Base-by-base conservation (phyloP, 1,139 yeast genomes). In the Pichia cactophila region DNA sequence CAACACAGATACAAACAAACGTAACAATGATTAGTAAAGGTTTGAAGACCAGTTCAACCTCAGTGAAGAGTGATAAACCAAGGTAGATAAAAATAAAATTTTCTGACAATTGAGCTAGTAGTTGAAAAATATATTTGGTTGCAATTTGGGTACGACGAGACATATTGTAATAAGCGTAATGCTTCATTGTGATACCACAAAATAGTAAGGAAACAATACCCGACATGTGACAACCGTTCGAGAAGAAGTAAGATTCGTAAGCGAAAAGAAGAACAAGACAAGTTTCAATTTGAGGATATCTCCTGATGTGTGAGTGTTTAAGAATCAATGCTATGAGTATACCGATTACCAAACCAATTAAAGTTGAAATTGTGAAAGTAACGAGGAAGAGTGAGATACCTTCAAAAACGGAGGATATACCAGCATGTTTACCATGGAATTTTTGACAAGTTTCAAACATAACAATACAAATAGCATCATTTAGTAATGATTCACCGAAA, bases 401-500 rank as follows among this genome's bases (percentile, higher is more conserved):
- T 70, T 88, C 94, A 65, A 94, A 88, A 47, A 92, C 69, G 17
- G 92, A 84, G 8, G 88, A 74, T 54, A 90, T 73, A 46, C 80
- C 79, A 11, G 92, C 86, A 20, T 77, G 75, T 59, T 87, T 85
- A 41, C 96, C 97, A 61, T 90, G 95, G 66, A 94, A 88, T 67
- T 89, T 88, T 67, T 90, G 97, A 62, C 97, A 90, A 0, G 99
- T 94, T 71, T 94, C 98, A 70, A 94, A 94, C 95, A 94, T 92
- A 59, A 94, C 98, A 65, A 94, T 94, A 55, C 97, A 90, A 55
- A 94, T 95, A 42, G 99, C 98, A 70, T 94, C 99, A 64, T 94
- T 94, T 51, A 94, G 72, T 56, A 94, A 72, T 5, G 96, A 86
- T 68, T 94, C 99, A 43, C 99, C 99, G 66, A 94, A 92, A 53